Percentiles rank a stretch among this genome's conserved stretches.
phyloP scores from a whole-genome alignment of 1,284 basidiomycete genomes.

The Rhodotorula sp. region DNA sequence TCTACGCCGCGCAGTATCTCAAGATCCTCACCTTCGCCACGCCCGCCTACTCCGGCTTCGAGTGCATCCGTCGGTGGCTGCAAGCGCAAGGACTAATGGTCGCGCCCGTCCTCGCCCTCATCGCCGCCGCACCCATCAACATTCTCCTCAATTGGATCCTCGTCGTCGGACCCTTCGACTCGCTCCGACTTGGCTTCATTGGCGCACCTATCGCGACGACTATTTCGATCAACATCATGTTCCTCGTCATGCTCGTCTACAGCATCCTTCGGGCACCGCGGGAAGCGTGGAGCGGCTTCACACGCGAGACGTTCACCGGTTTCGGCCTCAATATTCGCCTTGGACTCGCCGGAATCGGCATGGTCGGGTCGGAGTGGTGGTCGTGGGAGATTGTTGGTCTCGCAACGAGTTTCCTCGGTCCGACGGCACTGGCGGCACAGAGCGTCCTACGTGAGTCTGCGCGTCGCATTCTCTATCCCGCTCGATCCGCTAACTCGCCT shows the following conservation, averaged over 20 bases:
- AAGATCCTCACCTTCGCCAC: conserved; percentile 72
- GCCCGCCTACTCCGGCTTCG: conserved; percentile 70
- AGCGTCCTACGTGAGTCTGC: conserved; percentile 47
- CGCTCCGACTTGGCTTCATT: conserved; percentile 77
- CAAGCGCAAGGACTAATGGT: conserved; percentile 84
- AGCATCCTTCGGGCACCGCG: conserved; percentile 69
- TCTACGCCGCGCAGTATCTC: conserved; percentile 63
- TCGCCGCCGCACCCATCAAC: conserved; percentile 83
- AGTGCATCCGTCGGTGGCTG: conserved; percentile 67
- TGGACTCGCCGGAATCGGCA: conserved; percentile 64
- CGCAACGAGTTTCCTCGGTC: conserved; percentile 51
- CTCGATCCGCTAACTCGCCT: not conserved
- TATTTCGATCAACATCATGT: conserved; percentile 80
- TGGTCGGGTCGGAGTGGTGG: conserved; percentile 81
- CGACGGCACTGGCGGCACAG: conserved; percentile 56
- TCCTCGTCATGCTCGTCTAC: conserved; percentile 66
- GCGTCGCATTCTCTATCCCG: not conserved
- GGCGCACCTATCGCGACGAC: conserved; percentile 90
- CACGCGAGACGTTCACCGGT: conserved; percentile 63
- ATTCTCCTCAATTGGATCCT: conserved; percentile 77
- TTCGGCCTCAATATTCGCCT: conserved; percentile 70
- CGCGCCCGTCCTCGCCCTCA: conserved; percentile 80
- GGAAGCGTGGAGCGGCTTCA: conserved; percentile 81
- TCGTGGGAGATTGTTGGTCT: conserved; percentile 71
- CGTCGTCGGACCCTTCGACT: conserved; percentile 52